phyloP scores from a whole-genome alignment of 257 asterid genomes.

The Nicotiana knightiana region DNA sequence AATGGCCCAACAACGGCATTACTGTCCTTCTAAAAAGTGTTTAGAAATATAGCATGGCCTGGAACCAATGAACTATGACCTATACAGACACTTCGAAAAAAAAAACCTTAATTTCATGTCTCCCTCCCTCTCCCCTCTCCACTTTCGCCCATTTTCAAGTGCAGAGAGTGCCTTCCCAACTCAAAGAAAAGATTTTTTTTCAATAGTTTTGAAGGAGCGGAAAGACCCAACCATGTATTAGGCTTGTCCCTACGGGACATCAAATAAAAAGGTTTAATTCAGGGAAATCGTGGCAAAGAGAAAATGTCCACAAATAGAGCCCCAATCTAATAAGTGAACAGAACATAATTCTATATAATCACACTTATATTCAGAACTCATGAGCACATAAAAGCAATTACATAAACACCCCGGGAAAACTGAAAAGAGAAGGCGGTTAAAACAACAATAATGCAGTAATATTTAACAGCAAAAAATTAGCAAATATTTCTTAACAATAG shows the following conservation, averaged over 20 bases:
- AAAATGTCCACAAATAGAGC: not conserved
- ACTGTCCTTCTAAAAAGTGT: not conserved
- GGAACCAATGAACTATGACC: not conserved
- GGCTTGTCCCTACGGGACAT: not conserved
- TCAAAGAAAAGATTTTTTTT: not conserved
- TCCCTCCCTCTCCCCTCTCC: not conserved
- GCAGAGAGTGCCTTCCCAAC: not conserved
- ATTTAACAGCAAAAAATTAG: not conserved
- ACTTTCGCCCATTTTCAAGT: not conserved
- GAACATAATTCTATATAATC: not conserved
- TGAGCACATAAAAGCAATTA: not conserved
- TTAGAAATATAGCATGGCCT: not conserved
- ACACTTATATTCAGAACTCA: constrained; percentile 3
- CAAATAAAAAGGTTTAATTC: not conserved
- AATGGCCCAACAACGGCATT: not conserved
- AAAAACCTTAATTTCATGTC: not conserved
- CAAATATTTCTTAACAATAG: not conserved
- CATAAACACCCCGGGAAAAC: not conserved
- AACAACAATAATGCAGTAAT: constrained; percentile 2
- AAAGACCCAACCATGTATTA: not conserved
- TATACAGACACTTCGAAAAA: not conserved
- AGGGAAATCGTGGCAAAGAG: not conserved
- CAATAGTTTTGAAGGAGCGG: not conserved
- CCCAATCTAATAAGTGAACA: not conserved
- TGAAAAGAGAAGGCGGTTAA: not conserved